These are phyloP conservation scores for Myriangium duriaei DNA, from an alignment of 2,329 filamentous ascomycete genomes.

Conservation along the genomic window DNA sequence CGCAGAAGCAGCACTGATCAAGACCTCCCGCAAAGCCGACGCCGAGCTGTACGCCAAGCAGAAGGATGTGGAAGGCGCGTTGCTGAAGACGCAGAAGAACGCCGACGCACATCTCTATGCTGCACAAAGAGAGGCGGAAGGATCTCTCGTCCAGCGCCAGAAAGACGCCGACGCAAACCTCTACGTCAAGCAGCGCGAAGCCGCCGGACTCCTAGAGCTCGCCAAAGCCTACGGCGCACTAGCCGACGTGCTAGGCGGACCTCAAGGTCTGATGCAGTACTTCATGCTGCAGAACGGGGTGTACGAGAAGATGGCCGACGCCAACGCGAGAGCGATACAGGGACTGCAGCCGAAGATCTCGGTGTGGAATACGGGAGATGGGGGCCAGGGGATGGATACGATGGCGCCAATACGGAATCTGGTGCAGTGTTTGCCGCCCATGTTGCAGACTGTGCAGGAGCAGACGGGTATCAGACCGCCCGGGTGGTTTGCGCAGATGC, in stretches of 20 bases:
- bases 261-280: slow-evolving; percentile 66
- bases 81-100: slow-evolving; percentile 25
- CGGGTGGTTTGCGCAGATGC: slow-evolving; percentile 53
- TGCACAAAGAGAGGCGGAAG: slow-evolving; percentile 30
- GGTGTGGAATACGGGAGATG: slow-evolving; percentile 67
- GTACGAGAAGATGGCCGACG: slow-evolving; percentile 63
- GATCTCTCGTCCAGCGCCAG: slow-evolving; percentile 28
- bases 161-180: slow-evolving; percentile 49
- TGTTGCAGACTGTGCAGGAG: slow-evolving; percentile 76
- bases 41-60: slow-evolving; percentile 31
- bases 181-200: slow-evolving; percentile 55
- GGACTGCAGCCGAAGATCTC: slow-evolving; percentile 82
- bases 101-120: slow-evolving; percentile 39
- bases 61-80: slow-evolving; percentile 25
- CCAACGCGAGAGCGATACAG: slow-evolving; percentile 62
- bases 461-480: slow-evolving; percentile 76
- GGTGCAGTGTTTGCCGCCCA: slow-evolving; percentile 71
- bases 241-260: slow-evolving; percentile 61
- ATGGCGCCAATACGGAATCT: slow-evolving; percentile 61
- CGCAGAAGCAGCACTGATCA: slow-evolving; percentile 24
- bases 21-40: slow-evolving; percentile 31
- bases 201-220: slow-evolving; percentile 64
- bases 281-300: slow-evolving; percentile 79
- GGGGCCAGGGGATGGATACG: slow-evolving; percentile 39
- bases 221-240: slow-evolving; percentile 68